phyloP scores from a whole-genome alignment of 2,329 filamentous ascomycete species.

The Colletotrichum tanaceti region DNA sequence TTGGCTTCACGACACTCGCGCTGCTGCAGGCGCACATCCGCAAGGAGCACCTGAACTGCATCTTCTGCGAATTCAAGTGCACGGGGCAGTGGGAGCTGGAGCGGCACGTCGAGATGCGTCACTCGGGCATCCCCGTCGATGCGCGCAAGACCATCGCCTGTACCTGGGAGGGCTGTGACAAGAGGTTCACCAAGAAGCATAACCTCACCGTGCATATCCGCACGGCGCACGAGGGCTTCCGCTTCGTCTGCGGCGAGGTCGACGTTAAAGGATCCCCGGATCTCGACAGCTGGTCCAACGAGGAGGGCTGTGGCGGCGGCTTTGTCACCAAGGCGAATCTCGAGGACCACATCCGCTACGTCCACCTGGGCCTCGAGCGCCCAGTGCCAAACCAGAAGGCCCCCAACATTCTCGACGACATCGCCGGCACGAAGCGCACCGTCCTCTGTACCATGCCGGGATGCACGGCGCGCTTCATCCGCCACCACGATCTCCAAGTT shows the following conservation, averaged over 20 bases:
- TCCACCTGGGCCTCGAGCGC: slow-evolving; percentile 75
- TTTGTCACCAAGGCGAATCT: slow-evolving; percentile 83
- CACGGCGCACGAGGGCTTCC: slow-evolving; percentile 79
- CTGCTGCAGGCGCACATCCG: slow-evolving; percentile 80
- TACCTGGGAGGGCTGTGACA: slow-evolving; percentile 74
- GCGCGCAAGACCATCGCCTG: slow-evolving; percentile 76
- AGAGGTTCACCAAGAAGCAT: slow-evolving; percentile 83
- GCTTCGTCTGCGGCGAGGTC: slow-evolving; percentile 82
- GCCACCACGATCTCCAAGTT: slow-evolving; percentile 61
- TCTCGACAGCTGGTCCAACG: slow-evolving; percentile 72
- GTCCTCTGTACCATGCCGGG: slow-evolving; percentile 56
- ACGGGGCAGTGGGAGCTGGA: slow-evolving; percentile 75
- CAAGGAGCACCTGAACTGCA: slow-evolving; percentile 79
- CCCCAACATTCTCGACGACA: slow-evolving; percentile 54
- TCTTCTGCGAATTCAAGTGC: slow-evolving; percentile 78
- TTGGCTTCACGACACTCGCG: slow-evolving; percentile 77
- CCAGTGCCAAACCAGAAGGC: slow-evolving; percentile 46
- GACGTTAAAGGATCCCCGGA: slow-evolving; percentile 69
- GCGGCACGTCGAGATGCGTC: slow-evolving; percentile 81
- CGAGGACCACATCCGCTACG: slow-evolving; percentile 85
- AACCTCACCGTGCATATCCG: slow-evolving; percentile 86
- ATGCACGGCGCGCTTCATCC: slow-evolving; percentile 60
- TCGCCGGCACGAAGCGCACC: slow-evolving; percentile 58
- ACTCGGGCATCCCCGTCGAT: slow-evolving; percentile 71
- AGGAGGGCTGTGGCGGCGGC: slow-evolving; percentile 77